These are phyloP conservation scores for Microcos paniculata DNA, from an alignment of 345 rosid species.

Conservation along the genomic window DNA sequence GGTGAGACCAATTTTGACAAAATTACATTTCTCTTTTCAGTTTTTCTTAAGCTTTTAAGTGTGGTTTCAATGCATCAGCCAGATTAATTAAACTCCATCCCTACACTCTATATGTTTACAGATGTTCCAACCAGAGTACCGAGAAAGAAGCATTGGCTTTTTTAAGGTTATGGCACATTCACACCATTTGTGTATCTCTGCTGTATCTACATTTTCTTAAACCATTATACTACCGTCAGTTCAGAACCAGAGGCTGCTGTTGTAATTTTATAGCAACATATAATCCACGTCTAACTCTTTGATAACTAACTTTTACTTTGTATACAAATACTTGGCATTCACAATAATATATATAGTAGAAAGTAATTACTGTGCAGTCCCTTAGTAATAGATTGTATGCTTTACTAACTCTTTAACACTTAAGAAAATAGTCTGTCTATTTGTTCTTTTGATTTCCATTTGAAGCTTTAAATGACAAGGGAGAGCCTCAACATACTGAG, in stretches of 20 bases:
- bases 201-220: background rate
- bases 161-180: constrained; percentile 28
- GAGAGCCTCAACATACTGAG: too few species aligned
- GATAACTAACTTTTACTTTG: background rate
- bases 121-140: constrained; percentile 74
- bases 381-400: background rate
- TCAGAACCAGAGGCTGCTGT: background rate
- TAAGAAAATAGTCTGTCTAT: too few species aligned
- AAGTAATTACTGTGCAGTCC: background rate
- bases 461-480: too few species aligned
- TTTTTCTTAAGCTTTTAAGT: background rate
- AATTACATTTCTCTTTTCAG: background rate
- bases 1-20: constrained; percentile 38
- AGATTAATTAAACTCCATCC: constrained; percentile 1
- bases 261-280: background rate
- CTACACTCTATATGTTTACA: constrained; percentile 28
- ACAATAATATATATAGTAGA: background rate
- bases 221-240: background rate
- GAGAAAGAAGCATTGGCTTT: constrained; percentile 79
- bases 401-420: too few species aligned
- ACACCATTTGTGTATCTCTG: background rate
- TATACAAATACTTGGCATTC: background rate
- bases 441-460: too few species aligned
- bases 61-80: background rate
- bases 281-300: too few species aligned